Evolutionary conservation across 345 rosid species (phyloP).

Genomic region (Carallia pectinifolia): DNA sequence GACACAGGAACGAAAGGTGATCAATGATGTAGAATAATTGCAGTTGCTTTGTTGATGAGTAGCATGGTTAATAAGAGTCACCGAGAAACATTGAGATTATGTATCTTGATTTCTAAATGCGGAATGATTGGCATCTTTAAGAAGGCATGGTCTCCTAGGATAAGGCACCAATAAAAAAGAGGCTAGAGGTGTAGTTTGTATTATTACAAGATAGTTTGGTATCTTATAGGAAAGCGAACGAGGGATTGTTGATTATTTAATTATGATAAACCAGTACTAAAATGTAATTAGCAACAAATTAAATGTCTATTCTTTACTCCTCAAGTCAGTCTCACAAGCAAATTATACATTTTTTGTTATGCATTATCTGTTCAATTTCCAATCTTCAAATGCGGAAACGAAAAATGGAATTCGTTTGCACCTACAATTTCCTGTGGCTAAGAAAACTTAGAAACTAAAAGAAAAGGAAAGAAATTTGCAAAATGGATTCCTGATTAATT

Average conservation of each 20-base stretch:
- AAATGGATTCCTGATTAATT: neutral
- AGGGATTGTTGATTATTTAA: neutral
- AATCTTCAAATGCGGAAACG: too few species aligned
- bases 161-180: slow-evolving; percentile 14
- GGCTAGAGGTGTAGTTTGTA: neutral
- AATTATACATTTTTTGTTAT: too few species aligned
- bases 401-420: too few species aligned
- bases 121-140: slow-evolving; percentile 36
- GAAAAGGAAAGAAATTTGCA: too few species aligned
- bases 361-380: too few species aligned
- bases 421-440: too few species aligned
- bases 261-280: neutral
- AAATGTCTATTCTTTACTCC: too few species aligned
- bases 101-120: slow-evolving; percentile 19
- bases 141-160: slow-evolving; percentile 36
- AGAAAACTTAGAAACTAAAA: too few species aligned
- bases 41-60: slow-evolving; percentile 5
- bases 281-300: too few species aligned
- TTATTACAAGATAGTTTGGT: too few species aligned
- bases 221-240: neutral
- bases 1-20: neutral
- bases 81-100: neutral
- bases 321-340: too few species aligned
- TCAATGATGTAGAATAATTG: slow-evolving; percentile 3
- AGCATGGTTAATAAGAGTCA: neutral